Base-by-base conservation (phyloP, 768 basidiomycete genomes). In the Auricularia cornea region DNA sequence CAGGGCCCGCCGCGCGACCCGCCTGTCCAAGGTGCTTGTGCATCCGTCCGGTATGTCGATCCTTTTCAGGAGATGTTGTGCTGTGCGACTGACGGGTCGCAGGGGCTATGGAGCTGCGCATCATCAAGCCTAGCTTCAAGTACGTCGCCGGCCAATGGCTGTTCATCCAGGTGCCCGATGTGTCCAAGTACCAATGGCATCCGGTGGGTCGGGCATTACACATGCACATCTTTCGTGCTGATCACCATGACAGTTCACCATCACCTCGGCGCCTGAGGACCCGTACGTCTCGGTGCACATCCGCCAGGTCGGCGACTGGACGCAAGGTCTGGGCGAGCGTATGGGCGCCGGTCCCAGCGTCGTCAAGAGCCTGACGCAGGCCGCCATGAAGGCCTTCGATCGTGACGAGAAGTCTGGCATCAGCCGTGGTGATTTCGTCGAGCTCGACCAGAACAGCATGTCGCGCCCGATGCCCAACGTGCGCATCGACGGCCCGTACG, bases 201-300 rank as follows among this genome's bases (percentile, higher is more conserved):
- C 94, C 95, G n/a, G 93, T 94, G 68, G 70, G 90, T 81, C n/a
- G 60, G 41, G 52, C 40, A 12, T 48, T 12, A 18, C 0, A n/a
- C 52, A 23, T 5, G 60, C 41, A 3, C 18, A 31, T 33, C 8
- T 52, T 8, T 8, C 51, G 8, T 10, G 51, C 51, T 52, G 23
- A 52, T 52, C 26, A 52, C 62, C 64, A 26, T 38, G 32, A 26
- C 69, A 94, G 90, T 95, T 96, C 76, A 94, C 93, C 41, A 95
- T 95, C 77, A 94, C 93, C 0, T 95, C 93, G 41, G 92, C 94
- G 16, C 94, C 94, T 3, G 92, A 94, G 68, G 95, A 97, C 70
- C 90, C 93, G 2, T 96, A 92, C 72, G 84, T 97, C 54, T 93
- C 92, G 29, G 74, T 96, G 60, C 94, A 97, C 73, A 89, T 98